phyloP scores from a whole-genome alignment of 106 monocot genomes.

The Dioscorea zingiberensis region DNA sequence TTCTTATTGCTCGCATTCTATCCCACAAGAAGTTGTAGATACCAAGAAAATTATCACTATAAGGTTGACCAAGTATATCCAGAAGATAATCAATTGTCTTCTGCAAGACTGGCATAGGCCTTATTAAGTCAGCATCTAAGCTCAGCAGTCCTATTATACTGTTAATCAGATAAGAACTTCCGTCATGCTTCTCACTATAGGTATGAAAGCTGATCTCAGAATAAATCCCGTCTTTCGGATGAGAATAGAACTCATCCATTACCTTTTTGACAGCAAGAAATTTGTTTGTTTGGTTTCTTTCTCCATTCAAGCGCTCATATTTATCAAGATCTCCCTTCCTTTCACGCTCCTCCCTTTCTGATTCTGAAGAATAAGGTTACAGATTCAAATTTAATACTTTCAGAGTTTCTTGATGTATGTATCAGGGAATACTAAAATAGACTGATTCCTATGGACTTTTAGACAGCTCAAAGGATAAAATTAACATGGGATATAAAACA shows the following conservation, averaged over 20 bases:
- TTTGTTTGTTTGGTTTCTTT: constrained; percentile 86
- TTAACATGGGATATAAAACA: not conserved
- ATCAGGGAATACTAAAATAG: not conserved
- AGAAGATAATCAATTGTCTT: constrained; percentile 90
- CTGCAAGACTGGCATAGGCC: constrained; percentile 86
- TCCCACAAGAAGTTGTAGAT: constrained; percentile 98
- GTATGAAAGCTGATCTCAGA: constrained; percentile 24
- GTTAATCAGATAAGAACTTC: constrained; percentile 62
- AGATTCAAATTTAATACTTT: not conserved
- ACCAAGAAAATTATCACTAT: constrained; percentile 60
- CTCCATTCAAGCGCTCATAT: constrained; percentile 81
- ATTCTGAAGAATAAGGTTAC: constrained; percentile 42
- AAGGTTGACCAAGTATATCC: constrained; percentile 69
- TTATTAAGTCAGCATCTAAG: constrained; percentile 78
- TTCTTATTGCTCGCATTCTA: constrained; percentile 89
- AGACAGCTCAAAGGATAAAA: not conserved
- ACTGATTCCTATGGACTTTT: not conserved
- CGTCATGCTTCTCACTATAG: constrained; percentile 44
- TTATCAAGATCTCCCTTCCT: constrained; percentile 99
- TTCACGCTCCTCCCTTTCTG: constrained; percentile 87
- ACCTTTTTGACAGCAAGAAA: constrained; percentile 96
- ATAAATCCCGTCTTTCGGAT: constrained; percentile 9
- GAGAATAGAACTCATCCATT: constrained; percentile 2
- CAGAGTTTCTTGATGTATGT: not conserved
- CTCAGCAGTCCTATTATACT: constrained; percentile 94